phyloP scores from a whole-genome alignment of 768 basidiomycete genomes.

The Panellus pusillus region DNA sequence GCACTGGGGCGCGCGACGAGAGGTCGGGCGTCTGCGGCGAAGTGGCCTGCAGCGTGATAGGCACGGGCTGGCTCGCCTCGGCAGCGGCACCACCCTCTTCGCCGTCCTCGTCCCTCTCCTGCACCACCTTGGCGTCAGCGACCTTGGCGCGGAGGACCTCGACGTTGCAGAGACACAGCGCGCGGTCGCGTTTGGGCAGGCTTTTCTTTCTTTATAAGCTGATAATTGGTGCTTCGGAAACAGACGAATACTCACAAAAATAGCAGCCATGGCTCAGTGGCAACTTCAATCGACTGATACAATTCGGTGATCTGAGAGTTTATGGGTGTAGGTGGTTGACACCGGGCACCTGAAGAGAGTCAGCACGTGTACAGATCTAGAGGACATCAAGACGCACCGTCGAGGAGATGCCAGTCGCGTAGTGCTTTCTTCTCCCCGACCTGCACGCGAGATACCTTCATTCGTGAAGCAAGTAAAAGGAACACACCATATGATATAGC shows the following conservation, averaged over 20 bases:
- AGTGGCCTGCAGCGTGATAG: slow-evolving; percentile 65
- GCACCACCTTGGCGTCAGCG: slow-evolving; percentile 76
- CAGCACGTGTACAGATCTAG: slow-evolving; percentile 19
- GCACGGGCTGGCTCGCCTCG: slow-evolving; percentile 29
- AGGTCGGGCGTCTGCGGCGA: slow-evolving; percentile 78
- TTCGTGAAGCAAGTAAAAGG: neutral
- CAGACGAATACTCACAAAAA: slow-evolving; percentile 52
- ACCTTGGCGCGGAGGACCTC: slow-evolving; percentile 79
- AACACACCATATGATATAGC: slow-evolving; percentile 13
- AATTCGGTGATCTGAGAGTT: slow-evolving; percentile 47
- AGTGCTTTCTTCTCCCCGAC: slow-evolving; percentile 48
- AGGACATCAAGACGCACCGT: slow-evolving; percentile 36
- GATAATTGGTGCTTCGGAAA: neutral
- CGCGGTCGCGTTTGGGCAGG: slow-evolving; percentile 85
- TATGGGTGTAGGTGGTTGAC: slow-evolving; percentile 50
- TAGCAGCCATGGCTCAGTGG: slow-evolving; percentile 60
- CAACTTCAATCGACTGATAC: slow-evolving; percentile 44
- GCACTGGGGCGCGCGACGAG: slow-evolving; percentile 72
- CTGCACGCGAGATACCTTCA: neutral
- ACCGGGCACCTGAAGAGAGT: slow-evolving; percentile 38
- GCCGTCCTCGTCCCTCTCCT: slow-evolving; percentile 64
- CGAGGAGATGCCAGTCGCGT: slow-evolving; percentile 61
- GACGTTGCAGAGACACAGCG: slow-evolving; percentile 86
- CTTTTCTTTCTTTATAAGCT: slow-evolving; percentile 45
- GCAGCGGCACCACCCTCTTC: slow-evolving; percentile 29